Percentiles rank a stretch among this genome's conserved stretches.
Evolutionary conservation across 2,329 filamentous ascomycete species (phyloP).

Genomic region (Nemania diffusa): DNA sequence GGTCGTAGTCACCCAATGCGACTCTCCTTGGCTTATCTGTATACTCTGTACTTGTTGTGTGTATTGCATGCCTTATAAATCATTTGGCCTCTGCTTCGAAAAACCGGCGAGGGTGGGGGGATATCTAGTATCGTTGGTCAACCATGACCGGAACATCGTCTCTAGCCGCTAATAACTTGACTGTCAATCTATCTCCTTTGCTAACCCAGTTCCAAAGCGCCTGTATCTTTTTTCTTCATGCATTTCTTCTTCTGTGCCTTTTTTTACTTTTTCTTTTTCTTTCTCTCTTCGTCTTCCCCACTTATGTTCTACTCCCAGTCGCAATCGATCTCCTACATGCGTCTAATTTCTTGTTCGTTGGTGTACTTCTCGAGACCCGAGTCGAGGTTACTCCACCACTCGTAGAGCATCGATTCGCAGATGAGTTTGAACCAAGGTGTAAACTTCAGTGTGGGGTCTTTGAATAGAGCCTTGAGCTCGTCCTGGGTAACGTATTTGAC

Average conservation of each 20-base stretch:
- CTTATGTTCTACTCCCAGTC: neutral
- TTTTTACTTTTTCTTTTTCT: neutral
- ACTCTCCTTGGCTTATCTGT: constrained; percentile 27
- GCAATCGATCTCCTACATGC: constrained; percentile 68
- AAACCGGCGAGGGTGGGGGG: constrained; percentile 21
- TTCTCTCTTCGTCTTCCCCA: neutral
- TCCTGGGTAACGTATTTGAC: constrained; percentile 85
- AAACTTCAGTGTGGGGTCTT: constrained; percentile 82
- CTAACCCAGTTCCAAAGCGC: constrained; percentile 14
- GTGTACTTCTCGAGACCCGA: constrained; percentile 83
- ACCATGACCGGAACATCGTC: constrained; percentile 21
- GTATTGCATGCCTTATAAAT: constrained; percentile 20
- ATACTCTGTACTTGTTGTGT: constrained; percentile 29
- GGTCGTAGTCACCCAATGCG: constrained; percentile 16
- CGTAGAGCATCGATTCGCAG: constrained; percentile 95
- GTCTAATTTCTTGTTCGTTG: constrained; percentile 86
- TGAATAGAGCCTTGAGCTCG: constrained; percentile 85
- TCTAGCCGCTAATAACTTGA: constrained; percentile 28
- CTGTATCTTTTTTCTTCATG: constrained; percentile 9
- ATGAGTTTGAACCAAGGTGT: constrained; percentile 99
- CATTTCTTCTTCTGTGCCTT: neutral
- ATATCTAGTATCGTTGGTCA: constrained; percentile 34
- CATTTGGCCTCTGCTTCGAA: constrained; percentile 24
- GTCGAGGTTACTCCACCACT: constrained; percentile 94
- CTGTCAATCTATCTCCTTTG: constrained; percentile 18